Conservation (phyloP, 1,284 basidiomycete species). For the Laetiporus sulphureus region DNA sequence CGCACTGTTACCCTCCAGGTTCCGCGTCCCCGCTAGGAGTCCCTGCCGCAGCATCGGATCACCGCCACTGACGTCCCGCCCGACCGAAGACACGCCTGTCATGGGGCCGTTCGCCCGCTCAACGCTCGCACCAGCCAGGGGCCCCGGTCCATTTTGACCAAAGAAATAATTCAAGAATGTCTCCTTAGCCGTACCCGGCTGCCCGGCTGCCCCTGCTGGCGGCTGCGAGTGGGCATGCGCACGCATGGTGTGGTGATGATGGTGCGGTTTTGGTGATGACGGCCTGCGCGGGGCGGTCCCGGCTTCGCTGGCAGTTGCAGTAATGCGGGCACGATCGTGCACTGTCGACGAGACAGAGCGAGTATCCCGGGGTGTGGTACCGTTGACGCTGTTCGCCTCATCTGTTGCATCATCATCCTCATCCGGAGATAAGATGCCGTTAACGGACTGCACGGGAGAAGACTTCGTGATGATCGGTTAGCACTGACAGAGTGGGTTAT, state of each 20-base stretch:
- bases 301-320: conserved; percentile 13
- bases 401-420: conserved; percentile 57
- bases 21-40: conserved; percentile 57
- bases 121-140: conserved; percentile 45
- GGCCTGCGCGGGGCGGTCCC: conserved; percentile 23
- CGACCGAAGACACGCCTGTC: conserved; percentile 23
- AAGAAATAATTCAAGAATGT: conserved; percentile 96
- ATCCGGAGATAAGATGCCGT: conserved; percentile 41
- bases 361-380: conserved; percentile 50
- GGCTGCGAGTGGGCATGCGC: conserved; percentile 28
- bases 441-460: conserved; percentile 27
- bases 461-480: conserved; percentile 17
- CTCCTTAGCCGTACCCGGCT: conserved; percentile 59
- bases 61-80: conserved; percentile 51
- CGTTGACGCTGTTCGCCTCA: conserved; percentile 32
- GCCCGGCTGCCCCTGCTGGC: conserved; percentile 10
- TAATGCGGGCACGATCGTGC: conserved; percentile 57
- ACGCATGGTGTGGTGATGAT: conserved; percentile 27
- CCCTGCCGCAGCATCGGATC: conserved; percentile 47
- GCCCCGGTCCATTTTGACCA: conserved; percentile 73
- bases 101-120: conserved; percentile 23
- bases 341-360: conserved; percentile 78
- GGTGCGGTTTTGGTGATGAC: conserved; percentile 31
- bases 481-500: too few relatives aligned
- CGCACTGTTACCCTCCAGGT: conserved; percentile 72